Evolutionary conservation across 1,284 basidiomycete species (phyloP).

Genomic region (Anthracocystis walkeri): DNA sequence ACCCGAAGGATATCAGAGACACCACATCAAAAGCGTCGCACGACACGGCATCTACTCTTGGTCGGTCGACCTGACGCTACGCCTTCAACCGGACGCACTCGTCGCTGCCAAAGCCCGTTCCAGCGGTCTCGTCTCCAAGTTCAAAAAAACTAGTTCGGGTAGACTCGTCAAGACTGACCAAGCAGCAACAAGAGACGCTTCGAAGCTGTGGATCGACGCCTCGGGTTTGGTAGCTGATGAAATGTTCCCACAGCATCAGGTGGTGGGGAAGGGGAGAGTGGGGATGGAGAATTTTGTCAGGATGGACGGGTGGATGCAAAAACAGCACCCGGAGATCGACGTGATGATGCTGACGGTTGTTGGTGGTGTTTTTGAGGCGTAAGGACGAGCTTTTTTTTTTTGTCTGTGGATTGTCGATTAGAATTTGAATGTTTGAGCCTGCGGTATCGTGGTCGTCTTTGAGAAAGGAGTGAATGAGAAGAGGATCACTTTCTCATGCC

Average conservation of each 20-base stretch:
- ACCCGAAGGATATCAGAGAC: conserved; percentile 75
- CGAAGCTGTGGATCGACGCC: conserved; percentile 56
- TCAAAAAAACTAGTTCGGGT: conserved; percentile 19
- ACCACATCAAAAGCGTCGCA: conserved; percentile 90
- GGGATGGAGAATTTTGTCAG: conserved; percentile 54
- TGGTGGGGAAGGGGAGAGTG: conserved; percentile 18
- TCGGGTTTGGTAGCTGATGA: conserved; percentile 53
- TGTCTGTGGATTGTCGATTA: background rate
- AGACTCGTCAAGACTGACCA: conserved; percentile 23
- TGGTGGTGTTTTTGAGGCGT: conserved; percentile 58
- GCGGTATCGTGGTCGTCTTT: no score
- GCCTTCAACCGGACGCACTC: conserved; percentile 69
- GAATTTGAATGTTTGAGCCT: no score
- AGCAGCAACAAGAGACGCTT: conserved; percentile 28
- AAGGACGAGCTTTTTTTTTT: background rate
- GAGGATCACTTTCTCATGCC: no score
- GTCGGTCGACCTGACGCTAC: conserved; percentile 79
- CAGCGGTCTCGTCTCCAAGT: conserved; percentile 10
- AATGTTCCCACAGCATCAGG: conserved; percentile 63
- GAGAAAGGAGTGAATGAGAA: no score
- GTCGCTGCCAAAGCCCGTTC: conserved; percentile 17
- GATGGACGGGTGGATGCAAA: conserved; percentile 57
- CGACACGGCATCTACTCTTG: conserved; percentile 82
- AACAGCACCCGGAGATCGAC: conserved; percentile 64
- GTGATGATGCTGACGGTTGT: conserved; percentile 66